A percentile compares a stretch with the other conserved stretches of the same genome.
Conservation (phyloP, 805 yeast species). For the Kazachstania taianensis region DNA sequence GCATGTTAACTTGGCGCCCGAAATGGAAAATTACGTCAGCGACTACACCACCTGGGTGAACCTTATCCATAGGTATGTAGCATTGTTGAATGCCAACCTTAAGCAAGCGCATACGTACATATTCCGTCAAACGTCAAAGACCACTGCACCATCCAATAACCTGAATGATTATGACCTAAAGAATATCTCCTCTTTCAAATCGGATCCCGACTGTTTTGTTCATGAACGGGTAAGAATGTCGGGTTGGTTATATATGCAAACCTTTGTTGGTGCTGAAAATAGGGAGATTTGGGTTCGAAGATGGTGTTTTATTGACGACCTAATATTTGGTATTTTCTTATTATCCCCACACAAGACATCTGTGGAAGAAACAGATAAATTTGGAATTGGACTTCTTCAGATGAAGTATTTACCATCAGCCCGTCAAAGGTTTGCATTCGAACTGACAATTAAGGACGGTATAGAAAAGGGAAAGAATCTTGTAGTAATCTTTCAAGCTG, state of each 20-base stretch:
- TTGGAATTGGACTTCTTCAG: conserved; percentile 67
- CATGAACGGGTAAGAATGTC: conserved; percentile 41
- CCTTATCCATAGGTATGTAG: conserved; percentile 3
- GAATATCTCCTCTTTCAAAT: conserved; percentile 9
- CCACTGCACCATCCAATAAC: conserved; percentile 50
- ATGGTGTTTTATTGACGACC: conserved; percentile 72
- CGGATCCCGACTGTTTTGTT: conserved; percentile 4
- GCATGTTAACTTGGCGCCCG: conserved; percentile 6
- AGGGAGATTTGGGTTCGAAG: conserved; percentile 68
- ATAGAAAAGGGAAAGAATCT: conserved; percentile 22
- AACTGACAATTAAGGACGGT: conserved; percentile 42
- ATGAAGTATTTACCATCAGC: conserved; percentile 51
- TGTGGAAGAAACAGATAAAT: conserved; percentile 83
- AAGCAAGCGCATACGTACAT: conserved; percentile 45
- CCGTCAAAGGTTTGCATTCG: conserved; percentile 72
- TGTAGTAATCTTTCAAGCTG: conserved; percentile 54
- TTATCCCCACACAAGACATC: conserved; percentile 54
- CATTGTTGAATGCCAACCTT: conserved; percentile 30
- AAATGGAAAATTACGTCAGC: conserved; percentile 4
- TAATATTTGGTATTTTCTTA: conserved; percentile 68
- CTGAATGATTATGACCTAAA: conserved; percentile 39
- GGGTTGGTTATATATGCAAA: conserved; percentile 79
- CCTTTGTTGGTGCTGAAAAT: conserved; percentile 36
- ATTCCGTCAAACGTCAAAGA: conserved; percentile 43
- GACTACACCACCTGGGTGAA: conserved; percentile 11